Percentiles rank a stretch among this genome's conserved stretches.
These are phyloP conservation scores for Solanum hybrid DNA, from an alignment of 305 asterid species.

Conservation along the genomic window DNA sequence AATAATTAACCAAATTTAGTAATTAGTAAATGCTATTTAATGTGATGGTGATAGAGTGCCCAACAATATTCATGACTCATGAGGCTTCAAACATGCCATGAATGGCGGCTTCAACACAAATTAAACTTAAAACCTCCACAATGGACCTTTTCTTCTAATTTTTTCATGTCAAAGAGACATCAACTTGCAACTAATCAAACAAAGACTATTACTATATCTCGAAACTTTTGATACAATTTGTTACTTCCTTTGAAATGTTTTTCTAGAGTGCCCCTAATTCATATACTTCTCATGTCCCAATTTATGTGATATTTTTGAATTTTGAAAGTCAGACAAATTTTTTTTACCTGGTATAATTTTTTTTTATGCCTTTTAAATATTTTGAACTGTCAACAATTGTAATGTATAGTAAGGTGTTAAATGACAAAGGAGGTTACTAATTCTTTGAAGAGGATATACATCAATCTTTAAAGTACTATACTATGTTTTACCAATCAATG, in stretches of 20 bases:
- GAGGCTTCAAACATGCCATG: neutral
- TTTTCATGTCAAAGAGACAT: neutral
- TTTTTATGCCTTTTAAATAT: neutral
- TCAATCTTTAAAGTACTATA: neutral
- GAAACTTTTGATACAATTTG: neutral
- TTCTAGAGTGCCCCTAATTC: neutral
- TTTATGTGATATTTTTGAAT: neutral
- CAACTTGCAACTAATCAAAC: neutral
- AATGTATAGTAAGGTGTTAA: neutral
- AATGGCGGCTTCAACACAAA: neutral
- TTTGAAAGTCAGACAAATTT: neutral
- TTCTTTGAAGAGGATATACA: neutral
- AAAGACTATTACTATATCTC: neutral
- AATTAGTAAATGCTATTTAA: constrained; percentile 1
- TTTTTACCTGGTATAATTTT: rapidly evolving
- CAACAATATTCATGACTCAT: neutral
- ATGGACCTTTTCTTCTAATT: neutral
- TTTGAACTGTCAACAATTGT: rapidly evolving
- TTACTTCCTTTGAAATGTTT: neutral
- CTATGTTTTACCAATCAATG: neutral
- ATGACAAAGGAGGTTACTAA: neutral
- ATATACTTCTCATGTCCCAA: neutral
- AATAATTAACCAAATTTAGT: neutral
- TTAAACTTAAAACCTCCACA: neutral
- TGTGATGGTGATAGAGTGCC: neutral